Evolutionary conservation across 352 stramenopile genomes (phyloP), one percentile per base, ranked within the genome.

Genomic region (Globisporangium viniferum): DNA sequence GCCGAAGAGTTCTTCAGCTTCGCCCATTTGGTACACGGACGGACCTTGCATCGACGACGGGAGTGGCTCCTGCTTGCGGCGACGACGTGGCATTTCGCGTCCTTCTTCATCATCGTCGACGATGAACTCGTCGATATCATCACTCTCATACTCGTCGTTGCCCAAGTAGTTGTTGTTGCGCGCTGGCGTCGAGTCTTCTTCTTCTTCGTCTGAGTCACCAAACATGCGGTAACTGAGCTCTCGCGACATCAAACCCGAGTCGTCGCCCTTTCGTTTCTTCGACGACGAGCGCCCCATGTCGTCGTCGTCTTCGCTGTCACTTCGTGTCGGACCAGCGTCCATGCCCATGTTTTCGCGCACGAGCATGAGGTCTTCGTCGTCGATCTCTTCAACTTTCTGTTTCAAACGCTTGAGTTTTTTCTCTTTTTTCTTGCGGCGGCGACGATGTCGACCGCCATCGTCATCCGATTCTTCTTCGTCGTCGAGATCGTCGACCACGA

Each of bases 111-210:
- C 89, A 55, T 97, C 89, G 53, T 94, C 88, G 12, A 97, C 89
- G 49, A 97, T 97, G 46, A 97, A 97, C 62, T 95, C 89, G 54
- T 95, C 89, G 66, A 95, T 94, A 46, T 95, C 88, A 53, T 96
- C 89, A 67, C 88, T 95, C 72, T 95, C 88, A 72, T 95, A 96
- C 63, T 96, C 89, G 48, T 95, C 85, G 33, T 92, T 91, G 53
- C 89, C 89, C 2, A 93, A 68, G 66, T 94, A 96, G 65, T 93
- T 93, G 70, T 88, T 89, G 53, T 81, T 84, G 20, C 82, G 77
- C 24, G 84, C 77, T 0, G 84, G 83, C 0, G 78, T 84, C 35
- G 81, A 86, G 41, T 92, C 82, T 36, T 96, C 89, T 68, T 96
- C 89, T 61, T 96, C 89, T 39, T 96, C 89, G 69, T 95, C 88